Conservation (phyloP, 1,284 basidiomycete species). For the Apiotrichum brassicae region DNA sequence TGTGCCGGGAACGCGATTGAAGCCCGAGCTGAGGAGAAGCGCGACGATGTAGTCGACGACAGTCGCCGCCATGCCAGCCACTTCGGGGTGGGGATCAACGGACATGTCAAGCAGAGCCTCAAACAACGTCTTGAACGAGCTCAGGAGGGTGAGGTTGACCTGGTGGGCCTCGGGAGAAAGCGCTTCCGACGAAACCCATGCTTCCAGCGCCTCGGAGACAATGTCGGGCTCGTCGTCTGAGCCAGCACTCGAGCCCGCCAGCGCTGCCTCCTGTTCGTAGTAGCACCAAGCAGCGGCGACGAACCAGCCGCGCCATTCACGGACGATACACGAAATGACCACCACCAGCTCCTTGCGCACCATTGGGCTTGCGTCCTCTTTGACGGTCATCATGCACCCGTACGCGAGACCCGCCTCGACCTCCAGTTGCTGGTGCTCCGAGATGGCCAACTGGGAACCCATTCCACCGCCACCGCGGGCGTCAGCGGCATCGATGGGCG, state of each 20-base stretch:
- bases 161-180: slow-evolving; percentile 59
- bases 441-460: slow-evolving; percentile 70
- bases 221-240: slow-evolving; percentile 37
- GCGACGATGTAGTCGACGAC: slow-evolving; percentile 90
- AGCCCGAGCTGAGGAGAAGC: slow-evolving; percentile 78
- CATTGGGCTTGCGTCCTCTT: slow-evolving; percentile 92
- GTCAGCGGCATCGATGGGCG: slow-evolving; percentile 54
- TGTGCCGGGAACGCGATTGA: slow-evolving; percentile 63
- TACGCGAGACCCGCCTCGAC: slow-evolving; percentile 55
- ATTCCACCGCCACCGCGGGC: slow-evolving; percentile 76
- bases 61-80: slow-evolving; percentile 81
- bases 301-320: slow-evolving; percentile 94
- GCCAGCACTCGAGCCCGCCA: slow-evolving; percentile 51
- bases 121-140: slow-evolving; percentile 89
- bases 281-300: slow-evolving; percentile 93
- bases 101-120: slow-evolving; percentile 83
- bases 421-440: slow-evolving; percentile 62
- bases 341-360: slow-evolving; percentile 91
- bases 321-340: slow-evolving; percentile 84
- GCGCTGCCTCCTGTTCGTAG: slow-evolving; percentile 63
- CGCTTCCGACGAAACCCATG: slow-evolving; percentile 59
- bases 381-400: slow-evolving; percentile 59
- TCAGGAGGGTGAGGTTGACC: slow-evolving; percentile 74
- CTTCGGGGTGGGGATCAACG: slow-evolving; percentile 87
- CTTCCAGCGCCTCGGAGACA: slow-evolving; percentile 62